Evolutionary conservation across 805 yeast species (phyloP).

Genomic region (Candida montana): DNA sequence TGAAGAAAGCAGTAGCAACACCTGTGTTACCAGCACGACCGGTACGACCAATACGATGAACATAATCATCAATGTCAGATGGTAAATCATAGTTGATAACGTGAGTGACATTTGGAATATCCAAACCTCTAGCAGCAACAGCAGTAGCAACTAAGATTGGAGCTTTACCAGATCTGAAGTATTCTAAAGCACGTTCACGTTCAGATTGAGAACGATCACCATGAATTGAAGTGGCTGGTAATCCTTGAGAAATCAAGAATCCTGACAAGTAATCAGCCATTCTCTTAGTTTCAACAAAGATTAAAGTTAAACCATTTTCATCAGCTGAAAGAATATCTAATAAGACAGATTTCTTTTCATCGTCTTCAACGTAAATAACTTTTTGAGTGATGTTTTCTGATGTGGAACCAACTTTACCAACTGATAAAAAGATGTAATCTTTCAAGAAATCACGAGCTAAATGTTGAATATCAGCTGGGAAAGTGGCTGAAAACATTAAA

Average conservation of each 20-base stretch:
- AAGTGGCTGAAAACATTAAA: slow-evolving; percentile 97
- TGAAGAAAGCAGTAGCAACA: slow-evolving; percentile 96
- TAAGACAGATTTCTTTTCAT: slow-evolving; percentile 85
- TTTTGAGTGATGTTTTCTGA: slow-evolving; percentile 97
- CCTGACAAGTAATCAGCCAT: slow-evolving; percentile 96
- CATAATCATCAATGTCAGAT: slow-evolving; percentile 95
- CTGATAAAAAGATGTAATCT: slow-evolving; percentile 92
- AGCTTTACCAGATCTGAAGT: slow-evolving; percentile 87
- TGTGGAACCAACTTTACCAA: slow-evolving; percentile 99
- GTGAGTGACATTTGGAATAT: slow-evolving; percentile 97
- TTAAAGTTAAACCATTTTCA: slow-evolving; percentile 81
- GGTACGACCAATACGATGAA: slow-evolving; percentile 99
- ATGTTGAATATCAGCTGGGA: slow-evolving; percentile 96
- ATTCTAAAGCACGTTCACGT: slow-evolving; percentile 95
- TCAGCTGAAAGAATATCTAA: slow-evolving; percentile 81
- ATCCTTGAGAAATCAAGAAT: slow-evolving; percentile 79
- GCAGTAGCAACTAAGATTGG: slow-evolving; percentile 98
- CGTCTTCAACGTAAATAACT: slow-evolving; percentile 85
- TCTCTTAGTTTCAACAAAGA: slow-evolving; percentile 97
- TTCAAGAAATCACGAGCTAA: slow-evolving; percentile 96
- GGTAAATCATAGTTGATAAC: slow-evolving; percentile 96
- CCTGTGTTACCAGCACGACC: slow-evolving; percentile 99
- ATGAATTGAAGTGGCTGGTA: slow-evolving; percentile 98
- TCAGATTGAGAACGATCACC: slow-evolving; percentile 98
- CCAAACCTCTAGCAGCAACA: slow-evolving; percentile 99